phyloP scores from a whole-genome alignment of 257 asterid genomes.

The Rauvolfia tetraphylla region DNA sequence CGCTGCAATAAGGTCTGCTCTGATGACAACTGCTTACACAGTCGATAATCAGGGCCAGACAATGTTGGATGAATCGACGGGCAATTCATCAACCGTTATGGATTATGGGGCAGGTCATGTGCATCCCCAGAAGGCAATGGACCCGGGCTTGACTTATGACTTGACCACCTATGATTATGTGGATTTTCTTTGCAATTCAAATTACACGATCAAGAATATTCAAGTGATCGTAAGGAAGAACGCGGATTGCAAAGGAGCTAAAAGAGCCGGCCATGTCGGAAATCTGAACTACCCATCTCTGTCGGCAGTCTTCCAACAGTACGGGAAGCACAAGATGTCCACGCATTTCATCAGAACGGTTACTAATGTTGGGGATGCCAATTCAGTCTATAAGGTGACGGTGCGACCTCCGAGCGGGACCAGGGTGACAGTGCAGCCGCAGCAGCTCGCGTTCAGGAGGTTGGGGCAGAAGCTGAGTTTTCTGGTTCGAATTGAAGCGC shows the following conservation, averaged over 20 bases:
- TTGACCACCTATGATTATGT: conserved; percentile 57
- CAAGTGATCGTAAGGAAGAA: conserved; percentile 44
- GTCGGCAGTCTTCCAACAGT: conserved; percentile 64
- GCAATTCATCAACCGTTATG: conserved; percentile 70
- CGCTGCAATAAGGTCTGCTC: conserved; percentile 78
- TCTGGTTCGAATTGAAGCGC: conserved; percentile 58
- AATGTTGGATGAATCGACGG: conserved; percentile 74
- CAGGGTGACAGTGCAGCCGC: conserved; percentile 67
- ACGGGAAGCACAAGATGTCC: conserved; percentile 58
- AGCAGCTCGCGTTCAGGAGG: conserved; percentile 59
- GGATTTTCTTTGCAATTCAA: conserved; percentile 75
- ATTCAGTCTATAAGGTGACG: conserved; percentile 47
- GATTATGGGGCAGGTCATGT: conserved; percentile 91
- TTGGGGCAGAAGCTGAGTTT: conserved; percentile 78
- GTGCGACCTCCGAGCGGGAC: conserved; percentile 46
- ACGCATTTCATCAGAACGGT: conserved; percentile 74
- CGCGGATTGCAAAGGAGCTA: conserved; percentile 62
- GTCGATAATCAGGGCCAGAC: conserved; percentile 56
- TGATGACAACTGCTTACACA: conserved; percentile 86
- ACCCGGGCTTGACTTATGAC: conserved; percentile 81
- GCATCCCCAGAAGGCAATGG: conserved; percentile 83
- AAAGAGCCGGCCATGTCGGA: conserved; percentile 69
- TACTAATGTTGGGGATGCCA: conserved; percentile 68
- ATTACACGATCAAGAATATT: conserved; percentile 63
- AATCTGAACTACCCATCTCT: conserved; percentile 79